Base-by-base conservation (phyloP, 2,329 filamentous ascomycete genomes). In the Dothideomycetes sp. region DNA sequence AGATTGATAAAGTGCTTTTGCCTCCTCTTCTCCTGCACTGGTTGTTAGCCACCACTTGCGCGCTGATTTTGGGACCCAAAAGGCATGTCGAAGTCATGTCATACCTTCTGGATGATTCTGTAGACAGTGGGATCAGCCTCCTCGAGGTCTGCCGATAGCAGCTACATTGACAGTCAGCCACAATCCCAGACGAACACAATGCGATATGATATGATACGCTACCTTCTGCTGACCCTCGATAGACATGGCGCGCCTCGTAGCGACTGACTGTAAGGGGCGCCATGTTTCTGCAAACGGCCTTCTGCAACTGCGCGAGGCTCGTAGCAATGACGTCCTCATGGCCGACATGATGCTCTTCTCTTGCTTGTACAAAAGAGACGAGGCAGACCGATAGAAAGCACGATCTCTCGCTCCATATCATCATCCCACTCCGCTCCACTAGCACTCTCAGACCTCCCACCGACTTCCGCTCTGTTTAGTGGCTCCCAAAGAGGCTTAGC, bases 1-100 rank as follows among this genome's bases (percentile, higher is more conserved):
- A 94, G 73, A 64, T 96, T 96, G 69, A 98, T 94, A 58, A 95
- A 98, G 64, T 96, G 87, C 65, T 94, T 94, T 65, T 98, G 91
- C 52, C 91, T 78, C 52, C 75, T 76, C 76, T 96, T 96, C 71
- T 98, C 91, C 85, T 94, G 48, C 42, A 37, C 32, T n/a, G 23
- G 17, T 34, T 41, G 36, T 52, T 20, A 48, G 33, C 42, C 31
- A 16, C 31, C 15, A 5, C 18, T 18, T 25, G 7, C 5, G 5
- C 15, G 10, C 27, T 25, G 22, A 12, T 9, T 12, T 12, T 31
- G 15, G 20, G 11, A 4, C 9, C 0, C 8, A n/a, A 11, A 12
- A 28, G 19, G 5, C 15, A 5, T 8, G 16, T 22, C 25, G 18
- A 13, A 29, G 32, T 27, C 15, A 44, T 63, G 54, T n/a, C n/a